Evolutionary conservation across 75 land plant genomes (phyloP).

Genomic region (Larix kaempferi): DNA sequence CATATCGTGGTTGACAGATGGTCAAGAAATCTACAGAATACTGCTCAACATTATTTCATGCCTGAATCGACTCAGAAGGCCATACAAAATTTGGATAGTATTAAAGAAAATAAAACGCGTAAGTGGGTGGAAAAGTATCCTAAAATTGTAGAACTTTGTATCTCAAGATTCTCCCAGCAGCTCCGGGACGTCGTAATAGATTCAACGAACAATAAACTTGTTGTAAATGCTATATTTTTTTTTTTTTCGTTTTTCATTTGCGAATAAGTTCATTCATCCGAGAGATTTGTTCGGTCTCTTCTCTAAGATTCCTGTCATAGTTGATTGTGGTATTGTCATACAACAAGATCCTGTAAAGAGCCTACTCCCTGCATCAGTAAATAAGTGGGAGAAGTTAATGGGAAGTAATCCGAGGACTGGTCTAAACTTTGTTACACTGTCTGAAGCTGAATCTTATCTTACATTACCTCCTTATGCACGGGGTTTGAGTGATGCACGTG

Average conservation of each 20-base stretch:
- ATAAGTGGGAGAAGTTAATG: too few relatives aligned
- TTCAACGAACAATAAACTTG: slow-evolving; percentile 3
- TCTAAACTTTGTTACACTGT: too few relatives aligned
- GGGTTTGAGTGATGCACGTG: too few relatives aligned
- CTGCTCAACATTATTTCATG: slow-evolving; percentile 14
- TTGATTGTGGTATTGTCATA: slow-evolving; percentile 13
- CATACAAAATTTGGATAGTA: too few relatives aligned
- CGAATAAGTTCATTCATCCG: slow-evolving; percentile 1
- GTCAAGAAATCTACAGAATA: slow-evolving; percentile 20
- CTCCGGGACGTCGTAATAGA: neutral
- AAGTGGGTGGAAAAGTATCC: slow-evolving; percentile 24
- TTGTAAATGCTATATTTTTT: slow-evolving; percentile 18
- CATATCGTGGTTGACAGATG: slow-evolving; percentile 34
- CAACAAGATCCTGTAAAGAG: too few relatives aligned
- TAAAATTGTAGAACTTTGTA: slow-evolving; percentile 8
- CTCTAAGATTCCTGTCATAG: slow-evolving; percentile 21
- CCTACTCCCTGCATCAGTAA: too few relatives aligned
- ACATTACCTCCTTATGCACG: too few relatives aligned
- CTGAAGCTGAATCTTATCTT: too few relatives aligned
- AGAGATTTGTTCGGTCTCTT: neutral
- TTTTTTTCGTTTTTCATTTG: slow-evolving; percentile 29
- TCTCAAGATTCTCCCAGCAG: slow-evolving; percentile 5
- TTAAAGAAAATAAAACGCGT: too few relatives aligned
- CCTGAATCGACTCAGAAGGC: slow-evolving; percentile 17
- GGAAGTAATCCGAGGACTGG: too few relatives aligned